Base-by-base conservation (phyloP, 2,329 filamentous ascomycete genomes). In the Aspergillus cejpii region DNA sequence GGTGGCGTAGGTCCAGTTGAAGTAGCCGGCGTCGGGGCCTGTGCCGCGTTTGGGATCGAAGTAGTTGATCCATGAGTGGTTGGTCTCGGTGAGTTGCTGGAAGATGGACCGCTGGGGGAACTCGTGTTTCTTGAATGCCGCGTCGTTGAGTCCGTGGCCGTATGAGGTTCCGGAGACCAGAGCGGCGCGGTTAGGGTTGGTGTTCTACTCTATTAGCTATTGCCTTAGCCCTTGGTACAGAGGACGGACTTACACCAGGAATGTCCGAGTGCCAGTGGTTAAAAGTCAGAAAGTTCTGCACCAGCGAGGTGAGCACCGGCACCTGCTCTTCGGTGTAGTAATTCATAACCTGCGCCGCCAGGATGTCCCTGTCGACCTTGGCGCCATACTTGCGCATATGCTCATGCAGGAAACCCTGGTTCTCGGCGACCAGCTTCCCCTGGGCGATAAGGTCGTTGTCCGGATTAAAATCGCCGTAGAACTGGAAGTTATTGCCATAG, bases 221-320 rank as follows among this genome's bases (percentile, higher is more conserved):
- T 55, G 44, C 42, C 17, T 12, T 14, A 39, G 23, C 6, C n/a
- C n/a, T 6, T 17, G 15, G 38, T 14, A 17, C 19, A 19, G 12
- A 14, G 17, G 33, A n/a, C n/a, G 2, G 6, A 66, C 66, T 56
- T 58, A 71, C 68, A 4, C 70, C 69, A 2, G 67, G 66, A 14
- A 70, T 53, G 43, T 65, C 66, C 28, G 67, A 69, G 55, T 69
- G 64, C 70, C 70, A 73, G 57, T 68, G 61, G 61, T 73, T 71
- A 43, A 73, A 72, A 8, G 65, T 67, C 10, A 63, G 54, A 44
- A 64, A 73, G 49, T 72, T 66, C 43, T 73, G 60, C 23, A 63
- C 61, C 47, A 73, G 49, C 6, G 58, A 44, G 15, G 64, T 68
- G 39, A 73, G 59, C 39, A 72, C 64, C 1, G 69, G 69, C 2